Evolutionary conservation across 805 yeast species (phyloP).

Genomic region (Saccharomycopsis sp.): DNA sequence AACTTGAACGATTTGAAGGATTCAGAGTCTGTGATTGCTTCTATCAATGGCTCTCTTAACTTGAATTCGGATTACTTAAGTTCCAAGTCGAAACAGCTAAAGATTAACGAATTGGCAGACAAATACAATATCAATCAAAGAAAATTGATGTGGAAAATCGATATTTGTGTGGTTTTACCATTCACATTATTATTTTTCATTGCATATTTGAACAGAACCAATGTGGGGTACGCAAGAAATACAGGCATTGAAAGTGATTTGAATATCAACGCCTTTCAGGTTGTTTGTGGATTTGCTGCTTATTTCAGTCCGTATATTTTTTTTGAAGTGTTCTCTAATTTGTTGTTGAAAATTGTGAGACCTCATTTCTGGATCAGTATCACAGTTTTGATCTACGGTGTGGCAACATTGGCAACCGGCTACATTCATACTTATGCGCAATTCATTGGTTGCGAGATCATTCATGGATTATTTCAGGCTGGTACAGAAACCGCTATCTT

Average conservation of each 20-base stretch:
- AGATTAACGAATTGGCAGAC: conserved; percentile 31
- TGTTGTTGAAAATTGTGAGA: conserved; percentile 46
- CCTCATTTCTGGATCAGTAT: conserved; percentile 61
- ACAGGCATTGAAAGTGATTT: conserved; percentile 54
- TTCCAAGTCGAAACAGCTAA: conserved; percentile 10
- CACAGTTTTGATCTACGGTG: conserved; percentile 57
- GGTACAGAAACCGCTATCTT: conserved; percentile 73
- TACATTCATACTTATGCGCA: conserved; percentile 52
- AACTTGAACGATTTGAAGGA: not conserved
- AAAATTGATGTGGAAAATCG: conserved; percentile 54
- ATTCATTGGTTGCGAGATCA: conserved; percentile 54
- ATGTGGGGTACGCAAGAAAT: conserved; percentile 64
- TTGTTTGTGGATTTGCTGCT: conserved; percentile 56
- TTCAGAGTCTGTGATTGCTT: not conserved
- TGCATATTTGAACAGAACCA: conserved; percentile 68
- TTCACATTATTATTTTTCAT: conserved; percentile 61
- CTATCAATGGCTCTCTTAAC: not conserved
- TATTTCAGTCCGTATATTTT: conserved; percentile 65
- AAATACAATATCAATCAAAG: conserved; percentile 43
- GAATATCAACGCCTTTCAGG: conserved; percentile 49
- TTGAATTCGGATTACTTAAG: conserved; percentile 3
- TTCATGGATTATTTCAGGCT: conserved; percentile 63
- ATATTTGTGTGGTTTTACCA: conserved; percentile 60
- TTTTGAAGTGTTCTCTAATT: conserved; percentile 63
- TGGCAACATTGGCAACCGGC: conserved; percentile 58